A percentile compares a stretch with the other conserved stretches of the same genome.
phyloP scores from a whole-genome alignment of 2,329 filamentous ascomycete genomes.

The Xylaria sp. region DNA sequence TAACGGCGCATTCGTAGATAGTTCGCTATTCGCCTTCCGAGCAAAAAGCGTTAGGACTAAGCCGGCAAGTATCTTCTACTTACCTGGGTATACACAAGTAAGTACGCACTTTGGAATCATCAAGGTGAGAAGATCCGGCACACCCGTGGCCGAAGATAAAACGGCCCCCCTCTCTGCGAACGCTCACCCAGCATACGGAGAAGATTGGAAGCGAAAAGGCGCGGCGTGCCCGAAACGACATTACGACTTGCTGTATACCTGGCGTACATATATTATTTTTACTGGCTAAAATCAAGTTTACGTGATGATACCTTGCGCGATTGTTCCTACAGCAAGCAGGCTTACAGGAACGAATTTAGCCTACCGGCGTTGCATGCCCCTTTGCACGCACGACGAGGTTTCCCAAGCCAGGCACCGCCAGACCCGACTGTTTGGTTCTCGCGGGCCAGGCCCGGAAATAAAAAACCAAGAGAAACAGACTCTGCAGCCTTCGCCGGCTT shows the following conservation, averaged over 20 bases:
- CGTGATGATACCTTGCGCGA: neutral
- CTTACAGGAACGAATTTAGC: slow-evolving; percentile 2
- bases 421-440: slow-evolving; percentile 10
- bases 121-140: neutral
- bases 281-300: slow-evolving; percentile 9
- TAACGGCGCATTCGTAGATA: neutral
- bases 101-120: neutral
- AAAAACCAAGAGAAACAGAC: neutral
- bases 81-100: neutral
- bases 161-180: neutral
- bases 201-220: slow-evolving; percentile 1
- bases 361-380: neutral
- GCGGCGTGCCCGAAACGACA: neutral
- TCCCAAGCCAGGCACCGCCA: neutral
- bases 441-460: neutral
- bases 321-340: slow-evolving; percentile 1
- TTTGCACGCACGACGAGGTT: neutral
- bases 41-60: neutral
- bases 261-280: neutral
- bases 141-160: neutral
- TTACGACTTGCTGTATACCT: neutral
- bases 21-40: neutral
- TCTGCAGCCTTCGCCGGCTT: neutral
- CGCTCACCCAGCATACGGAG: neutral
- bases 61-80: too few relatives aligned